Evolutionary conservation across 1,139 yeast genomes (phyloP).

Genomic region (Debaryomyces udenii): DNA sequence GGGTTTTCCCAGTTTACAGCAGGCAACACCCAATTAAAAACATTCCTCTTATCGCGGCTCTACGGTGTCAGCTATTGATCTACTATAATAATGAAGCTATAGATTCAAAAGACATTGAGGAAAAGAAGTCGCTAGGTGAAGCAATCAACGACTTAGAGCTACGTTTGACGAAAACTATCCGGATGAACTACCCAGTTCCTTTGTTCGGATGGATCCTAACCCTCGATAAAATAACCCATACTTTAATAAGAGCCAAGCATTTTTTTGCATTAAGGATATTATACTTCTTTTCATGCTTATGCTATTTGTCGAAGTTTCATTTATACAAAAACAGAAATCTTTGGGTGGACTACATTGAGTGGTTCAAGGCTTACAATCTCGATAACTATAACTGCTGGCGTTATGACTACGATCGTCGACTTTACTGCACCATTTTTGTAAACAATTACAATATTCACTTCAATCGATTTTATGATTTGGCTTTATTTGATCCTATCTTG

Average conservation of each 20-base stretch:
- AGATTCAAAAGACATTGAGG: neutral
- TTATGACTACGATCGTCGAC: neutral
- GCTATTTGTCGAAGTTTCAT: slow-evolving; percentile 18
- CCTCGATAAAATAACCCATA: slow-evolving; percentile 15
- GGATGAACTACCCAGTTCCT: slow-evolving; percentile 25
- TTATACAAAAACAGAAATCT: slow-evolving; percentile 24
- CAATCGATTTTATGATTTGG: no score
- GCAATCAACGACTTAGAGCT: neutral
- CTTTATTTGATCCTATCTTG: no score
- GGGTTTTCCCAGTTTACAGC: no score
- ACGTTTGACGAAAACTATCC: slow-evolving; percentile 1
- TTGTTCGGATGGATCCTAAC: slow-evolving; percentile 29
- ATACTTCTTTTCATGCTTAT: slow-evolving; percentile 25
- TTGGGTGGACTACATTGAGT: slow-evolving; percentile 32
- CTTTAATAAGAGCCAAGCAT: slow-evolving; percentile 23
- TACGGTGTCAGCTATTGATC: neutral
- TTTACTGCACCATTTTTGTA: neutral
- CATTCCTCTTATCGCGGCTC: no score
- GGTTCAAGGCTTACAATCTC: slow-evolving; percentile 22
- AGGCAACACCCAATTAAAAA: no score
- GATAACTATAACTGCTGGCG: neutral
- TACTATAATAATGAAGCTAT: neutral
- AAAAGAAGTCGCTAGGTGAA: neutral
- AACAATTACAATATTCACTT: no score
- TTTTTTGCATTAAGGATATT: slow-evolving; percentile 29